A percentile compares a stretch with the other conserved stretches of the same genome.
Conservation (phyloP, 1,139 yeast species). For the Wickerhamiella infanticola region DNA sequence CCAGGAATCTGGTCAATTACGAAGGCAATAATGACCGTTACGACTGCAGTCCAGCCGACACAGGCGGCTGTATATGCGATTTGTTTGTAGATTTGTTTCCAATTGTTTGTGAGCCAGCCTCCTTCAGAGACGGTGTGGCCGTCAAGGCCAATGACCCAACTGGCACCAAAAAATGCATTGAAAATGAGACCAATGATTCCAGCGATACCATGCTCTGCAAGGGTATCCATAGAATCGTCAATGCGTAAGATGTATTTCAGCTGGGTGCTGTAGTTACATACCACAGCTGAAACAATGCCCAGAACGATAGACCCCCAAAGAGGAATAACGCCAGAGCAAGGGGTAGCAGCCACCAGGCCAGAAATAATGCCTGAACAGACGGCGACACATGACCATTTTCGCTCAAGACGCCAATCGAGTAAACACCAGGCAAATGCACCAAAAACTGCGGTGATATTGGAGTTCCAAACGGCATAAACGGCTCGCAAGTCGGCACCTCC, state of each 20-base stretch:
- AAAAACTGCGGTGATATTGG: slow-evolving; percentile 76
- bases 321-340: slow-evolving; percentile 82
- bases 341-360: slow-evolving; percentile 93
- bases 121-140: slow-evolving; percentile 62
- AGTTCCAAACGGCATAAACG: slow-evolving; percentile 77
- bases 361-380: slow-evolving; percentile 90
- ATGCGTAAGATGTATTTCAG: slow-evolving; percentile 66
- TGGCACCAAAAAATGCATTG: slow-evolving; percentile 77
- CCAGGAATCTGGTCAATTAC: slow-evolving; percentile 71
- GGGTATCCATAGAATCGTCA: slow-evolving; percentile 86
- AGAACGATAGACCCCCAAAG: slow-evolving; percentile 81
- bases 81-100: slow-evolving; percentile 82
- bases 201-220: slow-evolving; percentile 97
- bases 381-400: slow-evolving; percentile 90
- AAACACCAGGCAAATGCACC: slow-evolving; percentile 91
- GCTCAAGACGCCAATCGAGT: slow-evolving; percentile 73
- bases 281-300: slow-evolving; percentile 65
- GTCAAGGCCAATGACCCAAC: slow-evolving; percentile 82
- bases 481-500: slow-evolving; percentile 52
- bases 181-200: slow-evolving; percentile 79
- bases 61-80: slow-evolving; percentile 68
- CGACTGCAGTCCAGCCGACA: slow-evolving; percentile 58
- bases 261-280: slow-evolving; percentile 83
- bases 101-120: slow-evolving; percentile 86
- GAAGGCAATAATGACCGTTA: slow-evolving; percentile 64